Conservation (phyloP, 179 eudicot species). For the Carnegiea gigantea region DNA sequence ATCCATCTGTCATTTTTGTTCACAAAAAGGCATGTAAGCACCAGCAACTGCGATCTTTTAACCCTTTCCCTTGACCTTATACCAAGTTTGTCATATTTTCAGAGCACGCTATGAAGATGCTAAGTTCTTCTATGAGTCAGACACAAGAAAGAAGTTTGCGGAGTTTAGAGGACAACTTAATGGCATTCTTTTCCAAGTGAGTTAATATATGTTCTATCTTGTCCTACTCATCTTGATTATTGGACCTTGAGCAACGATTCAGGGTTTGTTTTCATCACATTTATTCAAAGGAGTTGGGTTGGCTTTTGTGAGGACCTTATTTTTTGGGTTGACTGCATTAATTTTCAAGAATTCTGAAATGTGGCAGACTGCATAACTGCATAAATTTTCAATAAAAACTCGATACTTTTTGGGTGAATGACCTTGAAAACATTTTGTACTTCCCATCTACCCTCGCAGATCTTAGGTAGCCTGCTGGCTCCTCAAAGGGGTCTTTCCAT, state of each 20-base stretch:
- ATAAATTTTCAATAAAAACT: too few relatives aligned
- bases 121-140: conserved; percentile 91
- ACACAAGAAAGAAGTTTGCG: conserved; percentile 69
- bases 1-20: not conserved
- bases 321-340: too few relatives aligned
- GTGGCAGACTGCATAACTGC: too few relatives aligned
- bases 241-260: not conserved
- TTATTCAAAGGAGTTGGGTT: not conserved
- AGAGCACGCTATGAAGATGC: conserved; percentile 99
- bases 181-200: conserved; percentile 97
- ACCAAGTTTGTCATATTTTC: conserved; percentile 4
- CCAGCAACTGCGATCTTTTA: not conserved
- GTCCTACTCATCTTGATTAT: not conserved
- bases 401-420: too few relatives aligned
- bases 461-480: too few relatives aligned
- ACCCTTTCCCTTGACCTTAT: not conserved
- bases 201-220: conserved; percentile 21
- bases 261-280: not conserved
- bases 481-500: too few relatives aligned
- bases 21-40: not conserved
- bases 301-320: not conserved
- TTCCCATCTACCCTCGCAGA: too few relatives aligned
- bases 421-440: too few relatives aligned
- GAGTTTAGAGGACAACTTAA: conserved; percentile 81
- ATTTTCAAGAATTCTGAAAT: too few relatives aligned